Evolutionary conservation across 441 rosid species (phyloP), one percentile per base, ranked within the genome.

Genomic region (Gossypium schwendimanii): DNA sequence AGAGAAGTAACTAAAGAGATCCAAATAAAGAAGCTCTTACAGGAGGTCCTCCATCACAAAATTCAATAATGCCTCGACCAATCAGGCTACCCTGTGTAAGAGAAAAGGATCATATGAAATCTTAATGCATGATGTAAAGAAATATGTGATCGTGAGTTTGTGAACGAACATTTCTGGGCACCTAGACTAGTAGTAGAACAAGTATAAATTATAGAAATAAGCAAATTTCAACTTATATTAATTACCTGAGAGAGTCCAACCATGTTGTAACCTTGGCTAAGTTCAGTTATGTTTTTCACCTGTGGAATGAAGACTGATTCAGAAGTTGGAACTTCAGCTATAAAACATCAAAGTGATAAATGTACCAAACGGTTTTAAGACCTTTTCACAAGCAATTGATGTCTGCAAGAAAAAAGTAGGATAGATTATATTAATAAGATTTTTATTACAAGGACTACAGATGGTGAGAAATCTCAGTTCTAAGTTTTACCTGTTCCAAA

Each of bases 181-280:
- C 6, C 21, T 45, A 66, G 6, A 66, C 9, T 8, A 14, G 44
- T 17, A 15, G 8, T 15, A n/a, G 10, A 58, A 58, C 15, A 7
- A 63, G n/a, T 18, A 21, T 6, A 52, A 14, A 12, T 18, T 4
- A 63, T 41, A 36, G 28, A 63, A 20, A 55, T 23, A 67, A 70
- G 50, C 4, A 50, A 63, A 2, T 23, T 24, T 47, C 50, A 21
- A 67, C 75, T 21, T 54, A 21, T 61, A 24, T 11, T 10, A 63
- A 73, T 68, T 26, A 87, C 98, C 94, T 93, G 98, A 85, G 98
- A 93, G 63, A 89, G 94, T 76, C 97, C 97, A 39, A 93, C 88
- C 2, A 93, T 81, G 82, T 87, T 93, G 84, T 88, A 93, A 73
- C 97, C 96, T 4, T 81, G 71, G 31, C 82, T 82, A 59, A 93